Evolutionary conservation across 2,329 filamentous ascomycete species (phyloP), one percentile per base, ranked within the genome.

Genomic region (Clonostachys rosea): DNA sequence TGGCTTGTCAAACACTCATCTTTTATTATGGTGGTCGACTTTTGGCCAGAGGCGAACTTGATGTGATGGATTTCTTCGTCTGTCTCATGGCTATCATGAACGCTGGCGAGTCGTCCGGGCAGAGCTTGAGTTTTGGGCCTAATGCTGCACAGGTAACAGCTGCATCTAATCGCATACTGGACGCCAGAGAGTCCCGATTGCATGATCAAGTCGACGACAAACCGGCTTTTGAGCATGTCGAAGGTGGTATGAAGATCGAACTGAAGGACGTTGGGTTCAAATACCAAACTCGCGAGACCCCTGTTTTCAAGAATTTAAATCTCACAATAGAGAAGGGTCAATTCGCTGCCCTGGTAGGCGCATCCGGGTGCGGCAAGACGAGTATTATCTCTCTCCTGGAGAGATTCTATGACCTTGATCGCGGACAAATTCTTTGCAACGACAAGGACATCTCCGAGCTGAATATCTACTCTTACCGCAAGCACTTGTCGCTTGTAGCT

Each of bases 321-420:
- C 67, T 91, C 49, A 79, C 74, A 6, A 79, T 89, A 45, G 71
- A 82, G 53, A 83, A 81, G 53, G 86, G 85, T 5, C 82, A 87
- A 58, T 89, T 87, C 56, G 83, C 79, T 1, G 86, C 84, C 2
- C 70, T 89, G 2, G 85, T 89, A 6, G 86, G 86, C 2, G 76
- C 84, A 1, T 85, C 81, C 2, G 85, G 85, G 1, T 86, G 83
- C 49, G 86, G 86, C 35, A 89, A 91, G 67, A 86, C 83, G 1
- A 89, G 82, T 14, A 82, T 89, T 40, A 79, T 92, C 35, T 74
- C 76, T 45, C 65, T 86, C 1, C 63, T 86, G 7, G 82, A 86
- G 64, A 34, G 81, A 13, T 91, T 91, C 64, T 92, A 92, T 61
- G 80, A 88, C 39, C 66, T 83, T 0, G 70, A 78, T 14, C 69